phyloP scores from a whole-genome alignment of 2,329 filamentous ascomycete species.

The Trichothecium roseum region DNA sequence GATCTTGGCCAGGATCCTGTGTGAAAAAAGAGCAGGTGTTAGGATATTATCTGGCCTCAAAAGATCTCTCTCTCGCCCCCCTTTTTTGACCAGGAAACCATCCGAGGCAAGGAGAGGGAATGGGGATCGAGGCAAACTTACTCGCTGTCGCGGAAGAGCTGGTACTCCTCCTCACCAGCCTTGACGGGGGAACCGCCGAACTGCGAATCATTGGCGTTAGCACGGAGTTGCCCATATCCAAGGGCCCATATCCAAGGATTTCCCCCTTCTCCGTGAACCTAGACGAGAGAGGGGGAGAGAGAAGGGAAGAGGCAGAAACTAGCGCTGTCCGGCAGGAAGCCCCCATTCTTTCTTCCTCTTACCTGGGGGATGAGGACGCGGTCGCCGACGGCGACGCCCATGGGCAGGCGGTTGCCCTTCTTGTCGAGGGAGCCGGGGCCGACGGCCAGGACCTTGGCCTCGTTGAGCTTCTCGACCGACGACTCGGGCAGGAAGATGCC shows the following conservation, averaged over 20 bases:
- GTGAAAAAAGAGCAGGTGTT: no score
- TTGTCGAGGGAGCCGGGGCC: conserved; percentile 81
- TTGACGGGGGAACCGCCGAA: conserved; percentile 93
- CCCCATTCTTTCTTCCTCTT: conserved; percentile 20
- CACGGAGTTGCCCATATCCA: no score
- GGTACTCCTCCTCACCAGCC: conserved; percentile 94
- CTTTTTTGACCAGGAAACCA: no score
- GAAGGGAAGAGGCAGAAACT: no score
- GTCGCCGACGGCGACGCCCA: conserved; percentile 77
- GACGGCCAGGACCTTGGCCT: conserved; percentile 91
- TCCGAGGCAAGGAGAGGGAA: no score
- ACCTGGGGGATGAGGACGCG: conserved; percentile 94
- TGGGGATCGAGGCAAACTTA: conserved; percentile 54
- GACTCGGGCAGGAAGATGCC: conserved; percentile 98
- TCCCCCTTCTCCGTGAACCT: no score
- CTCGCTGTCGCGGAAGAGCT: conserved; percentile 96
- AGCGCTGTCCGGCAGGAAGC: no score
- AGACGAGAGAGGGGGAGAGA: no score
- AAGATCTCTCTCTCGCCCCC: no score
- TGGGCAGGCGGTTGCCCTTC: conserved; percentile 77
- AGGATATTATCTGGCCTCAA: no score
- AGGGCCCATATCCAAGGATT: no score
- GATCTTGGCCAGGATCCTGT: conserved; percentile 95
- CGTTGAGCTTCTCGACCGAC: conserved; percentile 95
- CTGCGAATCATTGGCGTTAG: conserved; percentile 44